Base-by-base conservation (phyloP, 2,329 filamentous ascomycete species). In the Fusarium caatingaense region DNA sequence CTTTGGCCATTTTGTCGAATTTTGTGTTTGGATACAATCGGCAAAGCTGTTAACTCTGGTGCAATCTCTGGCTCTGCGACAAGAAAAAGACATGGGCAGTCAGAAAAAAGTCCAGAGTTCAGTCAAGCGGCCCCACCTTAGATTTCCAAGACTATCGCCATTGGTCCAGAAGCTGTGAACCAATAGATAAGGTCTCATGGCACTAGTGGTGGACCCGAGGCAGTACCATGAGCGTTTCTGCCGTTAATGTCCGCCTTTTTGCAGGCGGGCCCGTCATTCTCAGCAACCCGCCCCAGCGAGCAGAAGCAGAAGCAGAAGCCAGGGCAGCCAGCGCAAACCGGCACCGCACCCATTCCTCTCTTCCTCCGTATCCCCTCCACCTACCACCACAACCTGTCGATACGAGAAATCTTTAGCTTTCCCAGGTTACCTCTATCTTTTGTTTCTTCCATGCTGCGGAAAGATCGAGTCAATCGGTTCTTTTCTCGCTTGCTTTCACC, bases 221-320 rank as follows among this genome's bases (percentile, higher is more conserved):
- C 61, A 61, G 53, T 45, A 54, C 44, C 54, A 44, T 61, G 62
- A 65, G 46, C 30, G 40, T 66, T 78, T 78, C 74, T 80, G 78
- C 79, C 79, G 37, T 12, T 3, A 1, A 34, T 41, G 57, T 78
- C 78, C 78, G 78, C 76, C 64, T 60, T 62, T 68, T 59, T 50
- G 34, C 60, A 21, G 48, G 58, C 68, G 49, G 49, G 32, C 69
- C 74, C 74, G 72, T 77, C 74, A 77, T 75, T 71, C 65, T 69
- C 70, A 72, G 74, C 69, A 73, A 69, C 75, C 78, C 76, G 76
- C 70, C 69, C 70, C 60, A 53, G 34, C 34, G 34, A 32, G 30
- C 30, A 32, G 34, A 34, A 56, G 50, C 18, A 50, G 49, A 51
- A 51, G 34, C 37, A 51, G 48, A 51, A 21, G 30, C 44, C 63